Evolutionary conservation across 2,329 filamentous ascomycete species (phyloP), one percentile per base, ranked within the genome.

Genomic region (Nannizzia gypsea): DNA sequence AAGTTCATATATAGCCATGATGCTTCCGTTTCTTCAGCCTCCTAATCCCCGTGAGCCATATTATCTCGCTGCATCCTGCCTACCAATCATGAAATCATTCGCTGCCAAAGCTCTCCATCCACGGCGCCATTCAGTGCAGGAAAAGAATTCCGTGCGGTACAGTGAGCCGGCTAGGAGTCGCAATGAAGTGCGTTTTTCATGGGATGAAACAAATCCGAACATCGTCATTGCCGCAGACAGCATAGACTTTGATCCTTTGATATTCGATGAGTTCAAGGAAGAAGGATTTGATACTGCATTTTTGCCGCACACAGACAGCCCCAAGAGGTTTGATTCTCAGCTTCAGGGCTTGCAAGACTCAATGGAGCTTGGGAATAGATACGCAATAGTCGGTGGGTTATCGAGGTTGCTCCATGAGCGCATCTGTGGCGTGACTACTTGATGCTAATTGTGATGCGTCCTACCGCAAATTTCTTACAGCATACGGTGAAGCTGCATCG

Each of bases 201-300:
- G 86, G 15, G 91, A 97, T 68, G 89, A 95, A 70, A 74, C 75
- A 1, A 95, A 96, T 67, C 78, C 86, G 15, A 81, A 83, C 46
- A 79, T 64, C 4, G 61, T 65, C 20, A 40, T 65, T 42, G 63
- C 62, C 5, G 61, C 60, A 5, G 60, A 62, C 36, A 57, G 56
- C 3, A 8, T 44, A 1, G 52, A 60, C 11, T 61, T 64, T 31
- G 61, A 65, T 20, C 59, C 54, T 15, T 46, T 40, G 11, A 60
- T 59, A 20, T 40, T 63, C 28, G 59, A 60, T 28, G 13, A 57
- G 5, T 64, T 64, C 40, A 63, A 46, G 48, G 64, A 81, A 42
- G 83, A 86, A 68, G 83, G 83, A 1, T 86, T 85, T 66, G 72
- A 78, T 17, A 77, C 83, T 1, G 72, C 76, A 26, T 86, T 86